Evolutionary conservation across 2,329 filamentous ascomycete species (phyloP).

Genomic region (Fusarium cicatricum): DNA sequence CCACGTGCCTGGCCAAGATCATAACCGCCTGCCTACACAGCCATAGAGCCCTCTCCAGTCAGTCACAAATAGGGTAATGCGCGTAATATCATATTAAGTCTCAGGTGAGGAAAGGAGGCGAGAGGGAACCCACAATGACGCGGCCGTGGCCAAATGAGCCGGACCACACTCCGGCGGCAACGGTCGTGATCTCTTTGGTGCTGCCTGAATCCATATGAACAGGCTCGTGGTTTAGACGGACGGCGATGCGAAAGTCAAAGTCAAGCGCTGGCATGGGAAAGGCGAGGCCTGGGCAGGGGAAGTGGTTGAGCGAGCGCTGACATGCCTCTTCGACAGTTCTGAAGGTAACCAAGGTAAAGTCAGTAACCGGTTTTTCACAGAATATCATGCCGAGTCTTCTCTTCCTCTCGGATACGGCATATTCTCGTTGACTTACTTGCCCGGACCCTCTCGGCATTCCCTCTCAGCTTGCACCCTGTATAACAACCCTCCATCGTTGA

Average conservation of each 20-base stretch:
- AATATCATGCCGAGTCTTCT: neutral
- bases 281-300: constrained; percentile 52
- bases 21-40: constrained; percentile 51
- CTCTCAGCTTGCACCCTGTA: constrained; percentile 41
- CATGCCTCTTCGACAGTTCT: constrained; percentile 50
- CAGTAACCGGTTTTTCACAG: constrained; percentile 18
- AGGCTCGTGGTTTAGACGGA: constrained; percentile 54
- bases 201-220: constrained; percentile 54
- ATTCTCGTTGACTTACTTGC: constrained; percentile 35
- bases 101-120: neutral
- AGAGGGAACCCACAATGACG: constrained; percentile 51
- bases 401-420: too few relatives aligned
- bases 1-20: constrained; percentile 53
- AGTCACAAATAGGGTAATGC: constrained; percentile 24
- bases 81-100: constrained; percentile 5
- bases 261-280: constrained; percentile 57
- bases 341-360: constrained; percentile 22
- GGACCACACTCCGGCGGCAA: constrained; percentile 57
- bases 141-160: constrained; percentile 59
- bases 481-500: constrained; percentile 39
- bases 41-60: constrained; percentile 31
- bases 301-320: constrained; percentile 50
- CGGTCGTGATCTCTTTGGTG: constrained; percentile 59
- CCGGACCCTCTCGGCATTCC: constrained; percentile 39
- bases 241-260: constrained; percentile 61